Evolutionary conservation across 2,329 filamentous ascomycete species (phyloP).

Genomic region (Fusarium phyllophilum): DNA sequence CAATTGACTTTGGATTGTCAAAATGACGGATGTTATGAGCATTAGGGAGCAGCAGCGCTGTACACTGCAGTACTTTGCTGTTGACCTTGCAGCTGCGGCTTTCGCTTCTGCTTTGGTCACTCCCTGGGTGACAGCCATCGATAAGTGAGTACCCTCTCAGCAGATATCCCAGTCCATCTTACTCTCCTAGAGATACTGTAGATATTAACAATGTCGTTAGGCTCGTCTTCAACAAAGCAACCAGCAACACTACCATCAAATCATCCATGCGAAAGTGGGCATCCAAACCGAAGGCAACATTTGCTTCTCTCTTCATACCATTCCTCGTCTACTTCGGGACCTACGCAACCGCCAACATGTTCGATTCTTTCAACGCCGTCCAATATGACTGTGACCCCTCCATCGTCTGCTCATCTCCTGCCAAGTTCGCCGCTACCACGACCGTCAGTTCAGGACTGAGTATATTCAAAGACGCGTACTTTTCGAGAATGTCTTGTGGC

Average conservation of each 20-base stretch:
- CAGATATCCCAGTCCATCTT: rapidly evolving
- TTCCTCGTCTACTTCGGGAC: conserved; percentile 44
- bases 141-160: conserved; percentile 29
- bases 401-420: conserved; percentile 32
- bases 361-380: conserved; percentile 39
- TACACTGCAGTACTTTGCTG: conserved; percentile 40
- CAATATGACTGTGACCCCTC: conserved; percentile 29
- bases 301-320: conserved; percentile 37
- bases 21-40: conserved; percentile 41
- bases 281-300: conserved; percentile 33
- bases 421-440: conserved; percentile 41
- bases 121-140: conserved; percentile 43
- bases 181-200: rapidly evolving
- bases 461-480: conserved; percentile 42
- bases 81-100: conserved; percentile 36
- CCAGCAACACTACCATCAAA: conserved; percentile 33
- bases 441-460: conserved; percentile 35
- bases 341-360: conserved; percentile 42
- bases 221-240: conserved; percentile 40
- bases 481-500: conserved; percentile 29
- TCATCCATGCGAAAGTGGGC: conserved; percentile 38
- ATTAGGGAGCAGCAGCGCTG: conserved; percentile 37
- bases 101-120: conserved; percentile 41
- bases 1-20: background rate
- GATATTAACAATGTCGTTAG: conserved; percentile 4